Conservation (phyloP, 371 early-diverging fungal genomes). For the Amoeboaphelidium protococcarum region DNA sequence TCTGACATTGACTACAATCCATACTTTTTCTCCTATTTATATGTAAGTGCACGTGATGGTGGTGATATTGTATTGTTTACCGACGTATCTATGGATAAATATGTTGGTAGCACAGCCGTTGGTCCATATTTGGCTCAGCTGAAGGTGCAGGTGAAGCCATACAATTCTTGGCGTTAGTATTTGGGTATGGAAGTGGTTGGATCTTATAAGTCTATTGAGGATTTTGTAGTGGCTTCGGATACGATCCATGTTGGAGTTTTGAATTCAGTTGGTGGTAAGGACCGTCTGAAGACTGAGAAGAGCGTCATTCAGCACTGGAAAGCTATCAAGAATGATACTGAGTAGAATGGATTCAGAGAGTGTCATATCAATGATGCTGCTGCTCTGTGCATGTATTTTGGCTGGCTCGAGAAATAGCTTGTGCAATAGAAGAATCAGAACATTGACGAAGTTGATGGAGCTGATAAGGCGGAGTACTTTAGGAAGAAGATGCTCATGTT, state of each 20-base stretch:
- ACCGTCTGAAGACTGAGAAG: too few relatives aligned
- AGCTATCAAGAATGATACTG: slow-evolving; percentile 74
- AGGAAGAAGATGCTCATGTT: slow-evolving; percentile 36
- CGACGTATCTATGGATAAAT: too few relatives aligned
- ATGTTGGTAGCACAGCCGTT: too few relatives aligned
- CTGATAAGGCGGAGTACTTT: slow-evolving; percentile 39
- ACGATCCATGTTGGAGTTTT: too few relatives aligned
- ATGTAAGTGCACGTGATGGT: slow-evolving; percentile 36
- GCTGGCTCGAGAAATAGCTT: slow-evolving; percentile 76
- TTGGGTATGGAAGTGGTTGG: too few relatives aligned
- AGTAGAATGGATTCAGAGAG: slow-evolving; percentile 74
- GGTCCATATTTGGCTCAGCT: slow-evolving; percentile 21
- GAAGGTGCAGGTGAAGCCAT: slow-evolving; percentile 34
- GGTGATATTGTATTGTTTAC: too few relatives aligned
- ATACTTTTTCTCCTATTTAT: slow-evolving; percentile 80
- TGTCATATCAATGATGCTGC: slow-evolving; percentile 84
- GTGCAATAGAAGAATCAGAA: slow-evolving; percentile 14
- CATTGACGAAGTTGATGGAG: slow-evolving; percentile 49
- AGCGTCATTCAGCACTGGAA: slow-evolving; percentile 52
- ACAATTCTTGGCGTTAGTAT: too few relatives aligned
- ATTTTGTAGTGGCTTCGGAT: too few relatives aligned
- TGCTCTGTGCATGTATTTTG: slow-evolving; percentile 70
- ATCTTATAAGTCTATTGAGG: too few relatives aligned
- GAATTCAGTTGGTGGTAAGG: too few relatives aligned
- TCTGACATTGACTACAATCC: slow-evolving; percentile 90